Conservation (phyloP, 148 eudicot species). For the Rhododendron williamsianum region DNA sequence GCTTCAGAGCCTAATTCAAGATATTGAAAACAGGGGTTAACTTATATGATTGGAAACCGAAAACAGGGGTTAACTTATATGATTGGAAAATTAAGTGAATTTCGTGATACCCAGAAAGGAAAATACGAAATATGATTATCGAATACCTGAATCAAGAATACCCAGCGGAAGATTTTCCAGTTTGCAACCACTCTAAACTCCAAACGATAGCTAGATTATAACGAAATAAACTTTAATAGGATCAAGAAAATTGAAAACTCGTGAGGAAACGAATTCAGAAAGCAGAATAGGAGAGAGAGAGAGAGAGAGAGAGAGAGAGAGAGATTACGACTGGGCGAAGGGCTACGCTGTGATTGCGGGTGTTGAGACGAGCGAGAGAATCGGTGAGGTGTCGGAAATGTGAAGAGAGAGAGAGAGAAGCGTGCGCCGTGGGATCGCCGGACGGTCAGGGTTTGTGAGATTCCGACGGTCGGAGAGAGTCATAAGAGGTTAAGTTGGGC, state of each 20-base stretch:
- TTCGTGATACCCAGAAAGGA: not conserved
- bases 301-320: conserved; percentile 16
- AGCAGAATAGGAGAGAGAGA: conserved; percentile 22
- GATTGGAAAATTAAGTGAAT: not conserved
- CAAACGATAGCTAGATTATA: conserved; percentile 14
- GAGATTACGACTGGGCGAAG: conserved; percentile 17
- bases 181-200: conserved; percentile 5
- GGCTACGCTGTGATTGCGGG: conserved; percentile 59
- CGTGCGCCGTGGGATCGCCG: not conserved
- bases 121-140: not conserved
- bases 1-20: not conserved
- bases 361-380: conserved; percentile 33
- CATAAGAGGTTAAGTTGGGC: not conserved
- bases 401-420: not conserved
- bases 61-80: not conserved
- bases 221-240: not conserved
- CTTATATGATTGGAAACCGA: not conserved
- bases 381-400: conserved; percentile 43
- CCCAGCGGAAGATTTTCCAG: conserved; percentile 16
- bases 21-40: too few relatives aligned
- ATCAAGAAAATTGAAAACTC: conserved; percentile 29
- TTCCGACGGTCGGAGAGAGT: not conserved
- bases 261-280: conserved; percentile 17
- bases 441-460: not conserved
- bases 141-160: conserved; percentile 2